These are phyloP conservation scores for Arabis alpina DNA, from an alignment of 345 rosid genomes.

Conservation along the genomic window DNA sequence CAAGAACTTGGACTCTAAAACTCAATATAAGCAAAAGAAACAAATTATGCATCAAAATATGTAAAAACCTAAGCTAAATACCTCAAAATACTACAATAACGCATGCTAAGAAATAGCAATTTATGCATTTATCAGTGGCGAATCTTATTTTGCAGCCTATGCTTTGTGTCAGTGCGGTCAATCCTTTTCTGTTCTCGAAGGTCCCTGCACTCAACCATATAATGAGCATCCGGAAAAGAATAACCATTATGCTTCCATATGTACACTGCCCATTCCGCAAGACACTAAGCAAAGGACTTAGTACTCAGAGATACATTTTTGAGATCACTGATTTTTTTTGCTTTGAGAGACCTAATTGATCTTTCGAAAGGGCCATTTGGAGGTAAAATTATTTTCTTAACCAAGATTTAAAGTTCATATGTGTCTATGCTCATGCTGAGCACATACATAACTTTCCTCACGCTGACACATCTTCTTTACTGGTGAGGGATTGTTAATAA, in stretches of 20 bases:
- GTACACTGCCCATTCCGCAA: constrained; percentile 89
- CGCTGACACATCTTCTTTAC: no score
- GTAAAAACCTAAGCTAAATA: no score
- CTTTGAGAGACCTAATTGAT: constrained; percentile 89
- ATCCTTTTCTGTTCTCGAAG: constrained; percentile 84
- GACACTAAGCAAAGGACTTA: constrained; percentile 80
- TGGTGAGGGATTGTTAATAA: no score
- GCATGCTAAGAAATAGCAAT: no score
- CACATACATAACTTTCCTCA: no score
- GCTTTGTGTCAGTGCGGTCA: constrained; percentile 97
- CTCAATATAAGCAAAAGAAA: no score
- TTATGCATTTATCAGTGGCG: no score
- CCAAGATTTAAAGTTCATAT: constrained; percentile 7
- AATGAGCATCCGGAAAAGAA: constrained; percentile 68
- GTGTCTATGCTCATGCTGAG: no score
- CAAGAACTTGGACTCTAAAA: no score
- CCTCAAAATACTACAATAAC: no score
- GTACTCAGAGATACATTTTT: constrained; percentile 87
- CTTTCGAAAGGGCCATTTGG: constrained; percentile 98
- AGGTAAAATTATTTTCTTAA: constrained; percentile 54
- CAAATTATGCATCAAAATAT: no score
- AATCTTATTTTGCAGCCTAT: constrained; percentile 77
- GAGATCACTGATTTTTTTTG: constrained; percentile 92
- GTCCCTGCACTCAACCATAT: constrained; percentile 90
- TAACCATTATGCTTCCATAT: constrained; percentile 79